Evolutionary conservation across 1,284 basidiomycete genomes (phyloP).

Genomic region (Mycosarcoma maydis): DNA sequence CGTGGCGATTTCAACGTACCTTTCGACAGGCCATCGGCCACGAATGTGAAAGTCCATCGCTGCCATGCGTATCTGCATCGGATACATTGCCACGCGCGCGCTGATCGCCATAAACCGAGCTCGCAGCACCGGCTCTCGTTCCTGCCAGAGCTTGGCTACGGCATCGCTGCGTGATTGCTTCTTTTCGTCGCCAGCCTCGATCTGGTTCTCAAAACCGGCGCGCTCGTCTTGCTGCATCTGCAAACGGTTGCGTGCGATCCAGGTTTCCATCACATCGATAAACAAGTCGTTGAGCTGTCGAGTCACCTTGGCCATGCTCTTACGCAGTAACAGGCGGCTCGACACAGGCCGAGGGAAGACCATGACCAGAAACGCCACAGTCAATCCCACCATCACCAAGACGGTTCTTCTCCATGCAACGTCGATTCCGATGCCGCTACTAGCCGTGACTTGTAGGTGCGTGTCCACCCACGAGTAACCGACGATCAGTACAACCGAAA

Average conservation of each 20-base stretch:
- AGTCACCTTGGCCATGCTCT: slow-evolving; percentile 68
- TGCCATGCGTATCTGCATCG: slow-evolving; percentile 71
- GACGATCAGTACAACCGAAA: slow-evolving; percentile 72
- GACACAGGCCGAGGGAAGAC: slow-evolving; percentile 70
- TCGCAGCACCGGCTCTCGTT: slow-evolving; percentile 37
- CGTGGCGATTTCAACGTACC: slow-evolving; percentile 69
- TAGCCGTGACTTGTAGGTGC: slow-evolving; percentile 47
- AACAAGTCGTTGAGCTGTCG: slow-evolving; percentile 37
- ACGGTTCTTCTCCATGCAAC: slow-evolving; percentile 70
- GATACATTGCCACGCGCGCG: slow-evolving; percentile 67
- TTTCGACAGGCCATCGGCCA: slow-evolving; percentile 71
- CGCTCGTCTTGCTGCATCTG: slow-evolving; percentile 68
- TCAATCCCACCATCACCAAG: slow-evolving; percentile 62
- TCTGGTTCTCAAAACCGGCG: slow-evolving; percentile 68
- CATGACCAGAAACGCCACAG: slow-evolving; percentile 58
- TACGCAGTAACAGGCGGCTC: slow-evolving; percentile 70
- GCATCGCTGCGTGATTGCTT: slow-evolving; percentile 38
- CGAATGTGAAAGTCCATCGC: slow-evolving; percentile 67
- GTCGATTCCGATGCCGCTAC: slow-evolving; percentile 68
- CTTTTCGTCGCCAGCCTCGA: slow-evolving; percentile 67
- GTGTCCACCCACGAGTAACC: slow-evolving; percentile 57
- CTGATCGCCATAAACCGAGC: slow-evolving; percentile 68
- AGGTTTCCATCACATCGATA: slow-evolving; percentile 32
- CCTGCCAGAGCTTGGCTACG: slow-evolving; percentile 16
- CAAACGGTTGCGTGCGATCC: slow-evolving; percentile 64